These are phyloP conservation scores for Actinomortierella ambigua DNA, from an alignment of 371 early-diverging fungal genomes.

Conservation along the genomic window DNA sequence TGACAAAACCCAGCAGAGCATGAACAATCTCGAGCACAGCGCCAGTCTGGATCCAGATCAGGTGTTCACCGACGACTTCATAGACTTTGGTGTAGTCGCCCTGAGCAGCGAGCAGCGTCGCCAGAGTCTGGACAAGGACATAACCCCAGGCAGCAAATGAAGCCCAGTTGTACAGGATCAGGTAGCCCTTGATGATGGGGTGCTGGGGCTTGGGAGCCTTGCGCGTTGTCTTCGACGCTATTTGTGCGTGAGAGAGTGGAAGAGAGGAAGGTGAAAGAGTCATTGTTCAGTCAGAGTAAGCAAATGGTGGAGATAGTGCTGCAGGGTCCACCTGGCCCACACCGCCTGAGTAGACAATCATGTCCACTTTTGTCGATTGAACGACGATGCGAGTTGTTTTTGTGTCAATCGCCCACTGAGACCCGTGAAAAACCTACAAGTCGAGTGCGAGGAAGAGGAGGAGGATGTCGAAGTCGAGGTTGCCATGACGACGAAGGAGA, in stretches of 20 bases:
- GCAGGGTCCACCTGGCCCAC: too few species aligned
- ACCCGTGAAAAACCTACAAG: background rate
- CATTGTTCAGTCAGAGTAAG: too few species aligned
- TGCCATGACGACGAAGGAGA: too few species aligned
- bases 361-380: background rate
- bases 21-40: conserved; percentile 77
- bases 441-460: too few species aligned
- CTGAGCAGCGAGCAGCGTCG: conserved; percentile 54
- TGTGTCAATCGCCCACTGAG: background rate
- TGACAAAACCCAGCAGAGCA: conserved; percentile 68
- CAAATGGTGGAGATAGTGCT: too few species aligned
- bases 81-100: conserved; percentile 61
- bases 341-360: too few species aligned
- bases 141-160: conserved; percentile 79
- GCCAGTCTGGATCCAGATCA: conserved; percentile 73
- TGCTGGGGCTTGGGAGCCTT: conserved; percentile 38
- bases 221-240: conserved; percentile 19
- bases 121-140: conserved; percentile 61
- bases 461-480: too few species aligned
- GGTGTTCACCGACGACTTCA: conserved; percentile 58
- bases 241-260: too few species aligned
- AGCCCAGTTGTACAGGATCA: conserved; percentile 79
- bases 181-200: conserved; percentile 59
- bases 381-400: background rate
- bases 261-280: too few species aligned